Percentiles rank a stretch among this genome's conserved stretches.
These are phyloP conservation scores for Gelatoporia subvermispora DNA, from an alignment of 768 basidiomycete species.

Conservation along the genomic window DNA sequence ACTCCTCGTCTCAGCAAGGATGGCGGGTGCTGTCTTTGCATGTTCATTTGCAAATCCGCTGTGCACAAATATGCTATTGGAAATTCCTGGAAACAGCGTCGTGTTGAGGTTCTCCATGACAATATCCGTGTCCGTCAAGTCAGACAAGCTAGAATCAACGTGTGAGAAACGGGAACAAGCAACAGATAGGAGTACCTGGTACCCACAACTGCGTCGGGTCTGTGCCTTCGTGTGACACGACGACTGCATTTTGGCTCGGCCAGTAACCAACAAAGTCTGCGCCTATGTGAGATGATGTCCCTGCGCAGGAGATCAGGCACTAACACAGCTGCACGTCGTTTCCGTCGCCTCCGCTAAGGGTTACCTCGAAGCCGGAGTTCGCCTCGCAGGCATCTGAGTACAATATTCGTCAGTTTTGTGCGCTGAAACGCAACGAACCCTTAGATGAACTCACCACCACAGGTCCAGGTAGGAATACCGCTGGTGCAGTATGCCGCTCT, in stretches of 20 bases:
- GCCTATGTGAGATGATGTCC: neutral
- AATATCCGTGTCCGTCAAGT: conserved; percentile 47
- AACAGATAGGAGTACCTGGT: no score
- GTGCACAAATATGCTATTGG: conserved; percentile 40
- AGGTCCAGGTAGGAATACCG: conserved; percentile 36
- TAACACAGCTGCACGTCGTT: conserved; percentile 43
- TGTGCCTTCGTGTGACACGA: conserved; percentile 62
- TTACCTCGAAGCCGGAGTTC: conserved; percentile 35
- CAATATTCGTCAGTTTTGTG: neutral
- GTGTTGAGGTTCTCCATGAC: conserved; percentile 34
- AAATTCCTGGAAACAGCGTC: conserved; percentile 51
- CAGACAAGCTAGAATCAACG: conserved; percentile 33
- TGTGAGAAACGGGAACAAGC: neutral
- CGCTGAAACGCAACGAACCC: neutral
- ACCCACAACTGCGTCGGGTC: conserved; percentile 50
- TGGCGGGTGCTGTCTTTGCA: conserved; percentile 38
- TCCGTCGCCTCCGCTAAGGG: conserved; percentile 47
- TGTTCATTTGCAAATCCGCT: conserved; percentile 52
- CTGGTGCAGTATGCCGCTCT: conserved; percentile 50
- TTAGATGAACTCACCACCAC: conserved; percentile 34
- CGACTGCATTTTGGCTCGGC: conserved; percentile 42
- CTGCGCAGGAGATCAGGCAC: neutral
- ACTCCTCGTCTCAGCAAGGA: conserved; percentile 39
- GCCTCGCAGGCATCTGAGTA: conserved; percentile 34
- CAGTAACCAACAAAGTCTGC: conserved; percentile 56